Percentiles rank a stretch among this genome's conserved stretches.
phyloP scores from a whole-genome alignment of 768 basidiomycete species.

The Phanerodontia chrysosporium region DNA sequence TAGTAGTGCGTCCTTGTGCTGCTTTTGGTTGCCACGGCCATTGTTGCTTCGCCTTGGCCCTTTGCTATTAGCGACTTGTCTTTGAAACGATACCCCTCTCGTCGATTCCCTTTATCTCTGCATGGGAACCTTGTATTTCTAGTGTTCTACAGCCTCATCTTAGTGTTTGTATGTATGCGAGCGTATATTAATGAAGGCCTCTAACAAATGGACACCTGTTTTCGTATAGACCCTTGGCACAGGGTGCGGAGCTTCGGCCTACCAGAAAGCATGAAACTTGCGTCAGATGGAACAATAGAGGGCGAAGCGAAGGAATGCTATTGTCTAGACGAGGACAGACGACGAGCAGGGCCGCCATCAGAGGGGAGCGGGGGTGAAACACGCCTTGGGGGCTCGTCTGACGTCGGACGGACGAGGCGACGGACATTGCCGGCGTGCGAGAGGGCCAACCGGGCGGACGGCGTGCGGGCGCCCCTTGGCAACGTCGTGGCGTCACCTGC shows the following conservation, averaged over 20 bases:
- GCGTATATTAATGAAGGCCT: too few relatives aligned
- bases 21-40: neutral
- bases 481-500: constrained; percentile 5
- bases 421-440: neutral
- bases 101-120: neutral
- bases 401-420: neutral
- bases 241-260: too few relatives aligned
- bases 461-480: neutral
- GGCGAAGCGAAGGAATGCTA: neutral
- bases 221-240: too few relatives aligned
- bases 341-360: neutral
- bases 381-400: neutral
- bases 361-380: neutral
- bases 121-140: too few relatives aligned
- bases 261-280: too few relatives aligned
- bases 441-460: neutral
- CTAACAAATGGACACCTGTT: too few relatives aligned
- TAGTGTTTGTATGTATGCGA: too few relatives aligned
- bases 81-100: neutral
- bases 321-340: neutral
- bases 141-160: too few relatives aligned
- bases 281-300: neutral
- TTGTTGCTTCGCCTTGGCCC: neutral
- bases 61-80: too few relatives aligned
- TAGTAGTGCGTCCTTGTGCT: neutral